Conservation (phyloP, 768 basidiomycete genomes). For the Leccinum olivaceopallidum region DNA sequence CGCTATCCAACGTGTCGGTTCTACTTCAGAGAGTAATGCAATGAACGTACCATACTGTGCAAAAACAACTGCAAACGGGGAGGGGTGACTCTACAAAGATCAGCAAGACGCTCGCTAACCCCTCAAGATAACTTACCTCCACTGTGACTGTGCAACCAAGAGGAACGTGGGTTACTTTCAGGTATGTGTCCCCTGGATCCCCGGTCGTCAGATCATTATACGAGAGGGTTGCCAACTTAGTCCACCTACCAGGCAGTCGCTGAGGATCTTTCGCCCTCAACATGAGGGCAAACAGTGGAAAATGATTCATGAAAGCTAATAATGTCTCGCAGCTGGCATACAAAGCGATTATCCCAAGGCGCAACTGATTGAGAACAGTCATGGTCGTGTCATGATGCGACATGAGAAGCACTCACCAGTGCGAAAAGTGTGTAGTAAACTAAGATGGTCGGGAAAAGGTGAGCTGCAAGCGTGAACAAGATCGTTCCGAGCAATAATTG, state of each 20-base stretch:
- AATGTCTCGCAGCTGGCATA: conserved; percentile 65
- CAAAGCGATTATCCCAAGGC: conserved; percentile 52
- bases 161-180: conserved; percentile 29
- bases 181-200: conserved; percentile 29
- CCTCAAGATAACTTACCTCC: conserved; percentile 14
- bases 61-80: conserved; percentile 52
- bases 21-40: neutral
- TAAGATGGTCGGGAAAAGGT: conserved; percentile 82
- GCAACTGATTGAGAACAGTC: conserved; percentile 40
- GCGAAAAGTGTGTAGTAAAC: conserved; percentile 88
- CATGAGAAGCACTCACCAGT: conserved; percentile 38
- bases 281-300: conserved; percentile 88
- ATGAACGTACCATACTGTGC: conserved; percentile 51
- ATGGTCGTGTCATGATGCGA: neutral
- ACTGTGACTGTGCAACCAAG: conserved; percentile 21
- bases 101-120: neutral
- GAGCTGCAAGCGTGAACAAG: conserved; percentile 77
- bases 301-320: conserved; percentile 85
- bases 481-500: conserved; percentile 95
- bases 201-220: neutral
- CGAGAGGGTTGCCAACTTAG: neutral
- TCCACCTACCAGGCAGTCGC: conserved; percentile 68
- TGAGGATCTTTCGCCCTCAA: conserved; percentile 80
- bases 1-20: conserved; percentile 33
- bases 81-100: conserved; percentile 49